A percentile compares a stretch with the other conserved stretches of the same genome.
These are phyloP conservation scores for Microdochium nivale DNA, from an alignment of 2,329 filamentous ascomycete species.

Conservation along the genomic window DNA sequence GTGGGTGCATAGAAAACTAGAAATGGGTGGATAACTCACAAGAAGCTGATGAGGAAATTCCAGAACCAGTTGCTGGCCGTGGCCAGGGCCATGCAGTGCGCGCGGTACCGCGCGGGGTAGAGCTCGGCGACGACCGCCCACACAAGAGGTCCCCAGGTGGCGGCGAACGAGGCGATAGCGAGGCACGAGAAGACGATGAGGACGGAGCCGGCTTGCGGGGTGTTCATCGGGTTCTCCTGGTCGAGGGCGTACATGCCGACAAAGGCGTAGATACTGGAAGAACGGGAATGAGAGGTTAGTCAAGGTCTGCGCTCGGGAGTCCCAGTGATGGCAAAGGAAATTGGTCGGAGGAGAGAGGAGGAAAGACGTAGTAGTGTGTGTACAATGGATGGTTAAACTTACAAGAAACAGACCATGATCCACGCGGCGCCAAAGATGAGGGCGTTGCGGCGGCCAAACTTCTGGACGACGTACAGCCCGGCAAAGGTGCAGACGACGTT, in stretches of 20 bases:
- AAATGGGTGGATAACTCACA: slow-evolving; percentile 20
- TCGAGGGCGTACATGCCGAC: slow-evolving; percentile 38
- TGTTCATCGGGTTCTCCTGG: slow-evolving; percentile 29
- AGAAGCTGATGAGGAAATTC: slow-evolving; percentile 56
- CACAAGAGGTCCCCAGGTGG: slow-evolving; percentile 61
- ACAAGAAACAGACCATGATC: slow-evolving; percentile 46
- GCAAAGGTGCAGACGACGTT: slow-evolving; percentile 59
- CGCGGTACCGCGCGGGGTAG: slow-evolving; percentile 50
- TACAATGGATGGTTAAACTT: too few species aligned
- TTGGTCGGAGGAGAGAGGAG: too few species aligned
- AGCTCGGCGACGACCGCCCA: slow-evolving; percentile 59
- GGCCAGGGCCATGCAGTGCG: slow-evolving; percentile 44
- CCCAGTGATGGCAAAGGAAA: too few species aligned
- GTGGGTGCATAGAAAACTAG: accelerated
- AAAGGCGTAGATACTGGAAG: slow-evolving; percentile 33
- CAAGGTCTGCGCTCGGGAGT: too few species aligned
- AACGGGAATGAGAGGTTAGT: background rate
- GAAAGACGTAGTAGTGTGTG: too few species aligned
- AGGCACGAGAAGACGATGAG: slow-evolving; percentile 63
- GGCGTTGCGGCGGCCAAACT: slow-evolving; percentile 53
- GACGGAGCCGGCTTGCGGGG: slow-evolving; percentile 42
- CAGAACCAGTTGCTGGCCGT: slow-evolving; percentile 55
- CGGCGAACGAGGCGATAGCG: slow-evolving; percentile 59
- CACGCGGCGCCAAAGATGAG: slow-evolving; percentile 55
- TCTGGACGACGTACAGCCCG: slow-evolving; percentile 57